Evolutionary conservation across 371 early-diverging fungal genomes (phyloP).

Genomic region (Thermomucor indicae-seudaticae): DNA sequence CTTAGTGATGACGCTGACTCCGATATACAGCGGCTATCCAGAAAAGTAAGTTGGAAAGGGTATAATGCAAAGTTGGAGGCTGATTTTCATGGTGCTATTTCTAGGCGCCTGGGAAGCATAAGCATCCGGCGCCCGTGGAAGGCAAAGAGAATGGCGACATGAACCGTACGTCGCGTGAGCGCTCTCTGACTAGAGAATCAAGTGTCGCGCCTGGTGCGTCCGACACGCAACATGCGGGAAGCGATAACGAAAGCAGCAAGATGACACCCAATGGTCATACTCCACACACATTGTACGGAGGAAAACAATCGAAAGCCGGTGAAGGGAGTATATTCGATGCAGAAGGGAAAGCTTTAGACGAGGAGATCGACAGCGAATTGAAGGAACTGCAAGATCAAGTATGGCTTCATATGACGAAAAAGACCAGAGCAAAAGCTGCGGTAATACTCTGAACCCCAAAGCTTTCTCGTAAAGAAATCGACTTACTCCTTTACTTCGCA

Average conservation of each 20-base stretch:
- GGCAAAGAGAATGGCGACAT: neutral
- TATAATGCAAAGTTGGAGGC: constrained; percentile 11
- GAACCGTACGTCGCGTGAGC: constrained; percentile 14
- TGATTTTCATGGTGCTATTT: neutral
- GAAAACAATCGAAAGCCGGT: constrained; percentile 13
- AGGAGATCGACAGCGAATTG: constrained; percentile 44
- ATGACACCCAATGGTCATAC: constrained; percentile 14
- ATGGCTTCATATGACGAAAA: constrained; percentile 63
- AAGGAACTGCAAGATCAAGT: constrained; percentile 52
- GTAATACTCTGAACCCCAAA: constrained; percentile 10
- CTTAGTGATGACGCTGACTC: constrained; percentile 43
- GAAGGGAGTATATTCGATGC: constrained; percentile 28
- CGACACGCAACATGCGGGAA: neutral
- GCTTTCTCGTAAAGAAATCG: neutral
- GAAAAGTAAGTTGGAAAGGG: constrained; percentile 26
- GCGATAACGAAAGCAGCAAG: constrained; percentile 17
- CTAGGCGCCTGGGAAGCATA: constrained; percentile 7
- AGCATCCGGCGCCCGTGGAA: constrained; percentile 6
- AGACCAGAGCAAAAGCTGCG: constrained; percentile 49
- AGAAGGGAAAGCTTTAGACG: constrained; percentile 42
- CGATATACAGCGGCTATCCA: constrained; percentile 28
- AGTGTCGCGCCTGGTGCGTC: constrained; percentile 14
- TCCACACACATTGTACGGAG: constrained; percentile 12
- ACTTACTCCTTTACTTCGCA: constrained; percentile 4
- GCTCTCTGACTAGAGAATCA: constrained; percentile 19